A percentile compares a stretch with the other conserved stretches of the same genome.
Conservation (phyloP, 2,329 filamentous ascomycete species). For the Macrophomina pseudophaseolina region DNA sequence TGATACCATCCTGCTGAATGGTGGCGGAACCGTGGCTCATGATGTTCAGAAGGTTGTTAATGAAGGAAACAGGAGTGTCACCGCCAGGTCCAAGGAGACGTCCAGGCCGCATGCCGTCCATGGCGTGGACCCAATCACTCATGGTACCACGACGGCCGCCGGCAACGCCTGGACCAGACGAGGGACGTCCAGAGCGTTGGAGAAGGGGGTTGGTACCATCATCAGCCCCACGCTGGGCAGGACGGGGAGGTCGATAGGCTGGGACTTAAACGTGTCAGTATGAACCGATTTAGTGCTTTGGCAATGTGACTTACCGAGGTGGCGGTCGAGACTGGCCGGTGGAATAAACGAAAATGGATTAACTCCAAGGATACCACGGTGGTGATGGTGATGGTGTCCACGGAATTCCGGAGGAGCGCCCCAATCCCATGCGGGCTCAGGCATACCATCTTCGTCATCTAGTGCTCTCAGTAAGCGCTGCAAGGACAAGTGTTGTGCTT, state of each 20-base stretch:
- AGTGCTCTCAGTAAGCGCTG: slow-evolving; percentile 27
- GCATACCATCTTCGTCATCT: slow-evolving; percentile 51
- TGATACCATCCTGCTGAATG: slow-evolving; percentile 46
- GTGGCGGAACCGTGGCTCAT: slow-evolving; percentile 54
- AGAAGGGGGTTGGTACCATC: slow-evolving; percentile 89
- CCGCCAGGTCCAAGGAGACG: slow-evolving; percentile 47
- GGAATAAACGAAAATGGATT: slow-evolving; percentile 25
- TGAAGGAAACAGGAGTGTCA: slow-evolving; percentile 60
- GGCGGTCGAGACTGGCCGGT: slow-evolving; percentile 61
- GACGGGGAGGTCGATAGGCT: slow-evolving; percentile 59
- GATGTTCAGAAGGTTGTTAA: slow-evolving; percentile 63
- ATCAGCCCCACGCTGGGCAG: slow-evolving; percentile 66
- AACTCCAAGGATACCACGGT: slow-evolving; percentile 64
- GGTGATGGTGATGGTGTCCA: slow-evolving; percentile 54
- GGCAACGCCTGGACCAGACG: slow-evolving; percentile 30
- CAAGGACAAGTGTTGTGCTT: slow-evolving; percentile 13
- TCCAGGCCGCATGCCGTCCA: slow-evolving; percentile 53
- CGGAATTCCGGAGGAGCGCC: slow-evolving; percentile 39
- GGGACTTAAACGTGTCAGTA: slow-evolving; percentile 37
- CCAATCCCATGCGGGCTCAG: slow-evolving; percentile 56
- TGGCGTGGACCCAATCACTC: slow-evolving; percentile 56
- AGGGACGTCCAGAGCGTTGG: slow-evolving; percentile 60
- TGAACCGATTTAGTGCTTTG: background rate
- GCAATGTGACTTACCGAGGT: slow-evolving; percentile 33
- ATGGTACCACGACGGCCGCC: slow-evolving; percentile 21